These are phyloP conservation scores for Peronospora destructor DNA, from an alignment of 352 stramenopile species.

Conservation along the genomic window DNA sequence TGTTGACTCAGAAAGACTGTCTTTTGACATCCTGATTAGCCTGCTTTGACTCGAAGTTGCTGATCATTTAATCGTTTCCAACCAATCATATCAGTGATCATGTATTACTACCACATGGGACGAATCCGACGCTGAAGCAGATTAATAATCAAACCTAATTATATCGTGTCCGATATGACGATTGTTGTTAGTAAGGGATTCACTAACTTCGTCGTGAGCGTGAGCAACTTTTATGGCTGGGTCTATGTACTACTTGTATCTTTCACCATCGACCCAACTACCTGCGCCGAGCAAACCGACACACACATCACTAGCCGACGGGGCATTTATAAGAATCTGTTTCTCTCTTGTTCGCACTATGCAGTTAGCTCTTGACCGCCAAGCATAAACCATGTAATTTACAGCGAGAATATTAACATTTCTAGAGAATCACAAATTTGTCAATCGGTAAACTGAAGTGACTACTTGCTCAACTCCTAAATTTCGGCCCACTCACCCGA, in stretches of 20 bases:
- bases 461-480: not conserved
- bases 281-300: not conserved
- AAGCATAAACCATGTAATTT: not conserved
- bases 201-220: too few species aligned
- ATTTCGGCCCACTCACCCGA: slow-evolving; percentile 17
- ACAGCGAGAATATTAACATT: slow-evolving; percentile 1
- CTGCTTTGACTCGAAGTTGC: not conserved
- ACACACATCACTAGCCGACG: not conserved
- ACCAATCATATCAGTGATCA: not conserved
- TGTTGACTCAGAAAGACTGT: not conserved
- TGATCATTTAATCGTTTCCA: not conserved
- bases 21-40: not conserved
- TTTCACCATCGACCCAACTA: not conserved
- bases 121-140: not conserved
- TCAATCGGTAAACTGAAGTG: not conserved
- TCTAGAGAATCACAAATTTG: not conserved
- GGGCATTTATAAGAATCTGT: slow-evolving; percentile 19
- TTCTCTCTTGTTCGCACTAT: too few species aligned
- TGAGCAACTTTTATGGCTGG: too few species aligned
- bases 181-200: too few species aligned
- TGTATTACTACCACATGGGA: not conserved
- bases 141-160: too few species aligned
- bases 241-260: not conserved
- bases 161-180: too few species aligned
- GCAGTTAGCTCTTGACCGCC: too few species aligned